These are phyloP conservation scores for Chytriomyces confervae DNA, from an alignment of 192 early-diverging fungal genomes.

Conservation along the genomic window DNA sequence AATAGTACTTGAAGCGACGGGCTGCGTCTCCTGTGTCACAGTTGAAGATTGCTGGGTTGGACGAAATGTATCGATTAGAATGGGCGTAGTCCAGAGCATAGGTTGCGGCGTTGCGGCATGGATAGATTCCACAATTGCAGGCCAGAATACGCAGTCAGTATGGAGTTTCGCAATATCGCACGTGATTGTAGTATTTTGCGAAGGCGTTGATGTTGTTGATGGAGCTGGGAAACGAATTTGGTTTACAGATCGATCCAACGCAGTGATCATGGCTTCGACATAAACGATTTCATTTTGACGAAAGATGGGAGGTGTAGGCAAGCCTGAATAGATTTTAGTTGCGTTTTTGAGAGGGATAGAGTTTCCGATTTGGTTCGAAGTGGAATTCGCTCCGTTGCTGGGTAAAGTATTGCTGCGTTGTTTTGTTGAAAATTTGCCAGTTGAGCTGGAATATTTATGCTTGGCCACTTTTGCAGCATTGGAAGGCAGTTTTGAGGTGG, in stretches of 20 bases:
- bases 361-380: background rate
- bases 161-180: constrained; percentile 4
- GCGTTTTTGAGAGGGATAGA: background rate
- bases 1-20: background rate
- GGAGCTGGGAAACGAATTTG: background rate
- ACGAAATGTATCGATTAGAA: constrained; percentile 16
- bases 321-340: background rate
- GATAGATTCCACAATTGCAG: constrained; percentile 1
- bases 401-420: too few species aligned
- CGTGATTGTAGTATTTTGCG: background rate
- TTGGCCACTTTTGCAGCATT: background rate
- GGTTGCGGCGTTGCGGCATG: background rate
- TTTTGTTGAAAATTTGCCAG: too few species aligned
- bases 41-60: background rate
- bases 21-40: too few species aligned
- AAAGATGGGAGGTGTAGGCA: constrained; percentile 12
- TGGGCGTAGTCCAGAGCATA: constrained; percentile 22
- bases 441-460: background rate
- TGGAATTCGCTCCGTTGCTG: background rate
- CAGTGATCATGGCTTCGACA: constrained; percentile 26
- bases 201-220: background rate
- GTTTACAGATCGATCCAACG: background rate
- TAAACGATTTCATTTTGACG: constrained; percentile 17
- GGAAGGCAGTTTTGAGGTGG: too few species aligned
- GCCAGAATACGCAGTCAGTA: constrained; percentile 23